Conservation (phyloP, 352 stramenopile genomes). For the Halophytophthora batemanensis region DNA sequence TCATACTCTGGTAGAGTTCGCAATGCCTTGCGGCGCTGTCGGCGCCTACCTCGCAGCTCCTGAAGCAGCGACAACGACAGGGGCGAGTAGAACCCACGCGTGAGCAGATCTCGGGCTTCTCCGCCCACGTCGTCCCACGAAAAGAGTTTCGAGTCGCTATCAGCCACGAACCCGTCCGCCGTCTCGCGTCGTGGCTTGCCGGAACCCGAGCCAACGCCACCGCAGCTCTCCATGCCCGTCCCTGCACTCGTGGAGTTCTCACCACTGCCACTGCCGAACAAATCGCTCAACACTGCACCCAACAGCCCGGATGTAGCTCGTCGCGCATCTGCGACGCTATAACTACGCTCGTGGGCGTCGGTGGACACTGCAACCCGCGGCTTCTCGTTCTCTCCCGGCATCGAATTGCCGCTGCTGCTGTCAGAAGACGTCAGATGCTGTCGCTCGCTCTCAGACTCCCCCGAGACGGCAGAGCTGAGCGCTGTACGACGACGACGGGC, state of each 20-base stretch:
- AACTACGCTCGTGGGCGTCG: slow-evolving; percentile 30
- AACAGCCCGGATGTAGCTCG: slow-evolving; percentile 50
- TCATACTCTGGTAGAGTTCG: slow-evolving; percentile 18
- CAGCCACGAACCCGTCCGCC: too few species aligned
- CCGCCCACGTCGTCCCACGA: slow-evolving; percentile 72
- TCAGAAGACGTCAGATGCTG: slow-evolving; percentile 3
- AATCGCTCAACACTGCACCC: slow-evolving; percentile 60
- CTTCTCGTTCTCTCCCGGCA: background rate
- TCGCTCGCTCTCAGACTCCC: slow-evolving; percentile 12
- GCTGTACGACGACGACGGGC: slow-evolving; percentile 22
- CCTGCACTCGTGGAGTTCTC: background rate
- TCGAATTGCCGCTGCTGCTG: slow-evolving; percentile 19
- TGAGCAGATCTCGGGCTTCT: slow-evolving; percentile 57
- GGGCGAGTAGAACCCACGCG: slow-evolving; percentile 63
- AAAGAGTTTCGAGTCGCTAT: slow-evolving; percentile 35
- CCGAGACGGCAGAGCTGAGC: background rate
- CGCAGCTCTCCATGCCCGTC: background rate
- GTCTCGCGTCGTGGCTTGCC: slow-evolving; percentile 51
- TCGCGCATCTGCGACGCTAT: slow-evolving; percentile 42
- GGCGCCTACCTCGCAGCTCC: slow-evolving; percentile 35
- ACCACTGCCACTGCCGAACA: slow-evolving; percentile 44
- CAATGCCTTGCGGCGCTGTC: slow-evolving; percentile 20
- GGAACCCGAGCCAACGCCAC: slow-evolving; percentile 1
- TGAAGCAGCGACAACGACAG: slow-evolving; percentile 40
- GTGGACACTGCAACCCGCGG: slow-evolving; percentile 1